Conservation (phyloP, 768 basidiomycete species). For the Cystobasidium ongulense region DNA sequence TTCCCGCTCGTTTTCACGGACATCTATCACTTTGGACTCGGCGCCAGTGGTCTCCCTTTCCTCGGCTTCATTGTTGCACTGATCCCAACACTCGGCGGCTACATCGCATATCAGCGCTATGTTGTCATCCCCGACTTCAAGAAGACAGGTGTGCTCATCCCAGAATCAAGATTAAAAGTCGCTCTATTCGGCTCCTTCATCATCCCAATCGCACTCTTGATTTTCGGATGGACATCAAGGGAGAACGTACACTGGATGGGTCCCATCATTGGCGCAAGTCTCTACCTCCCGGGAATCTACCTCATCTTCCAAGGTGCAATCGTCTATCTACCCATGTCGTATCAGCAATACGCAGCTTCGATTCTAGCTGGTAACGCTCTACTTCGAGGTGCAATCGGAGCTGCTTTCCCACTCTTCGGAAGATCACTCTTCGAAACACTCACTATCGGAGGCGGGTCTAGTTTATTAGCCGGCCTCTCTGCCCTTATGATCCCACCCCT, state of each 20-base stretch:
- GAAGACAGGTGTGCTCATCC: slow-evolving; percentile 28
- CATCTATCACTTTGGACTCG: slow-evolving; percentile 21
- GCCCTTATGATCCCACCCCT: slow-evolving; percentile 45
- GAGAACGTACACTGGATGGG: slow-evolving; percentile 32
- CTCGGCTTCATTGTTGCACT: slow-evolving; percentile 26
- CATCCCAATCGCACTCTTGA: slow-evolving; percentile 9
- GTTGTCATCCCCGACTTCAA: slow-evolving; percentile 26
- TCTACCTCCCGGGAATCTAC: slow-evolving; percentile 32
- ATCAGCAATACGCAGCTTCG: slow-evolving; percentile 44
- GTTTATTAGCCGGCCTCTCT: slow-evolving; percentile 43
- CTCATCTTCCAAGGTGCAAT: slow-evolving; percentile 32
- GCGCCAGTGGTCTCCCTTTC: slow-evolving; percentile 16
- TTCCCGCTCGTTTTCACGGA: slow-evolving; percentile 16
- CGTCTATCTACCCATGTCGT: slow-evolving; percentile 36
- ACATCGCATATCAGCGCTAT: slow-evolving; percentile 31
- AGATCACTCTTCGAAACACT: slow-evolving; percentile 42
- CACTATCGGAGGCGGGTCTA: slow-evolving; percentile 43
- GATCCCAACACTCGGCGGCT: background rate
- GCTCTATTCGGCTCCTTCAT: slow-evolving; percentile 11
- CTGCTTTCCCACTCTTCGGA: slow-evolving; percentile 43
- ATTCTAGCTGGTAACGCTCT: slow-evolving; percentile 43
- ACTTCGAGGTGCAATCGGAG: slow-evolving; percentile 38
- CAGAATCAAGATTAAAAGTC: slow-evolving; percentile 19
- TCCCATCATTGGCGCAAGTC: slow-evolving; percentile 1
- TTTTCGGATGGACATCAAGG: slow-evolving; percentile 30